Conservation (phyloP, 2,329 filamentous ascomycete genomes). For the Pseudogymnoascus sp. region DNA sequence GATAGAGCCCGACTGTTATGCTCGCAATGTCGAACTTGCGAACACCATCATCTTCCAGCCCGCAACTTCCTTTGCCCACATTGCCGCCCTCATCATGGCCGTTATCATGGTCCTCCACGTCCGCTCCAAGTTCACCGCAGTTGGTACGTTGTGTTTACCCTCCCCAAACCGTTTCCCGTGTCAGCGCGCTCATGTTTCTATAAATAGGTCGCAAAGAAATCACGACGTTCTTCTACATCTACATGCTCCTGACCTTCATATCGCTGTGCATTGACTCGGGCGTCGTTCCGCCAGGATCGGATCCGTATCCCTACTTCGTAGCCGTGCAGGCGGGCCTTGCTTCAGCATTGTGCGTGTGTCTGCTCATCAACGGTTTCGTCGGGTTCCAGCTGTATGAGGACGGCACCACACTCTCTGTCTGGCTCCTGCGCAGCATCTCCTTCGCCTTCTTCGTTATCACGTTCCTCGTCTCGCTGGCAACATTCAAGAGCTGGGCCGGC, state of each 20-base stretch:
- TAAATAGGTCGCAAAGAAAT: conserved; percentile 55
- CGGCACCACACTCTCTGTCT: conserved; percentile 85
- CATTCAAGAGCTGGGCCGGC: conserved; percentile 87
- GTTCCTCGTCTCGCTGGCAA: conserved; percentile 80
- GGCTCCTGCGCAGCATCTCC: conserved; percentile 77
- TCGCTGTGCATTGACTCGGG: conserved; percentile 90
- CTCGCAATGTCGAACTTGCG: conserved; percentile 87
- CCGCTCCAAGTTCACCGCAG: conserved; percentile 94
- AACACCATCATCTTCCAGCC: conserved; percentile 98
- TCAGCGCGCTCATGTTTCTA: conserved; percentile 11
- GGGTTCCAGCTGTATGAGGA: conserved; percentile 98
- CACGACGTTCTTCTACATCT: conserved; percentile 93
- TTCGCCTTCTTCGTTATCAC: conserved; percentile 76
- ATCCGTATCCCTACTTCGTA: conserved; percentile 83
- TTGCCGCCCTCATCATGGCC: conserved; percentile 83
- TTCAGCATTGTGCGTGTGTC: conserved; percentile 78
- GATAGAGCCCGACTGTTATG: conserved; percentile 86
- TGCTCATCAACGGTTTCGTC: conserved; percentile 96
- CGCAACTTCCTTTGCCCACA: conserved; percentile 86
- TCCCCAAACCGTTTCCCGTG: background rate
- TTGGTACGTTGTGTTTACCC: conserved; percentile 55
- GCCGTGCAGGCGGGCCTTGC: conserved; percentile 77
- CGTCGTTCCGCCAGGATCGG: conserved; percentile 76
- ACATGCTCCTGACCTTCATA: conserved; percentile 80
- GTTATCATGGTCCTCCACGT: conserved; percentile 97